phyloP scores from a whole-genome alignment of 495 filamentous ascomycete species.

The Tuber umbilicatum region DNA sequence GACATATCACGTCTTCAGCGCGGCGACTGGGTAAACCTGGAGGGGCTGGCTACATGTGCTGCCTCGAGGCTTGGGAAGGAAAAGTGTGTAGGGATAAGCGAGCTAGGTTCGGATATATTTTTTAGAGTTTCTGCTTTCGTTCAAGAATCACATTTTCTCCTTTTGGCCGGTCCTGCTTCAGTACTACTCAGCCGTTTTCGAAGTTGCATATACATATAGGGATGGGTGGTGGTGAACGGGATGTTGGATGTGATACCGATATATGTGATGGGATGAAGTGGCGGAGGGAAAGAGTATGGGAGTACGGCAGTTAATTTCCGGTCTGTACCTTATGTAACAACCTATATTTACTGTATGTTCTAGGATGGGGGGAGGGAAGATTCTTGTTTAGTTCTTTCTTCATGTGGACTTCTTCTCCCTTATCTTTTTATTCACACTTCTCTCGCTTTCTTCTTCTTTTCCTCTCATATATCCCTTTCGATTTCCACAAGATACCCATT shows the following conservation, averaged over 20 bases:
- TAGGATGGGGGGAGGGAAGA: background rate
- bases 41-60: slow-evolving; percentile 32
- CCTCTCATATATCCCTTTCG: slow-evolving; percentile 17
- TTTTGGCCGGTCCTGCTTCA: slow-evolving; percentile 4
- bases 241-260: slow-evolving; percentile 9
- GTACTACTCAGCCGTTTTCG: background rate
- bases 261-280: background rate
- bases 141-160: slow-evolving; percentile 7
- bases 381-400: slow-evolving; percentile 19
- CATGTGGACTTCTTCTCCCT: slow-evolving; percentile 22
- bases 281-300: background rate
- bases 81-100: slow-evolving; percentile 37
- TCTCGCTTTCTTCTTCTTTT: slow-evolving; percentile 3
- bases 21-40: slow-evolving; percentile 37
- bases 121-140: slow-evolving; percentile 22
- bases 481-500: slow-evolving; percentile 12
- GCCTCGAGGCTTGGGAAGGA: slow-evolving; percentile 30
- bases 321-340: slow-evolving; percentile 17
- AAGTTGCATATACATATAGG: background rate
- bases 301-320: slow-evolving; percentile 19
- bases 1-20: slow-evolving; percentile 33
- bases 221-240: slow-evolving; percentile 4
- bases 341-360: slow-evolving; percentile 22
- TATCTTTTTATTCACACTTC: slow-evolving; percentile 1
- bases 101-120: slow-evolving; percentile 34